Evolutionary conservation across 345 rosid genomes (phyloP).

Genomic region (Moricandia arvensis): DNA sequence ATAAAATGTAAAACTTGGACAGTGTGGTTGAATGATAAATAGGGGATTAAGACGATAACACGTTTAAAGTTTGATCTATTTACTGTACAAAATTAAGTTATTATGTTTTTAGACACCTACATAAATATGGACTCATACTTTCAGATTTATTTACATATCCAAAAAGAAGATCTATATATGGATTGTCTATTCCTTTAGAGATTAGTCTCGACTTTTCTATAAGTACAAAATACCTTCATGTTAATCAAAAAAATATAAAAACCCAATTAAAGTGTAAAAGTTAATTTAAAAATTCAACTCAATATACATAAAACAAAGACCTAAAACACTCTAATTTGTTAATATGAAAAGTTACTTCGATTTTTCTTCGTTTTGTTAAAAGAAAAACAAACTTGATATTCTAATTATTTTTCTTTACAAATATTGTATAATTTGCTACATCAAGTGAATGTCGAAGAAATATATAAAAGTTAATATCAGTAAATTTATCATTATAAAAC

Average conservation of each 20-base stretch:
- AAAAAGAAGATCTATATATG: too few species aligned
- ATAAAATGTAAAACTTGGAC: not conserved
- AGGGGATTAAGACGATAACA: too few species aligned
- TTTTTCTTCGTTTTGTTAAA: not conserved
- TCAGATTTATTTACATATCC: too few species aligned
- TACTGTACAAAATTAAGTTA: too few species aligned
- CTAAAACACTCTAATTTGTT: not conserved
- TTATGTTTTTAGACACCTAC: too few species aligned
- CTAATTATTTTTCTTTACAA: not conserved
- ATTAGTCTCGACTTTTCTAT: too few species aligned
- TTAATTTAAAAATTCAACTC: not conserved
- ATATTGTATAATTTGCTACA: not conserved
- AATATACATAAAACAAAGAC: not conserved
- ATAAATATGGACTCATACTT: too few species aligned
- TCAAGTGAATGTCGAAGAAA: not conserved
- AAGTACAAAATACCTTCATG: too few species aligned
- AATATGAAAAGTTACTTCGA: not conserved
- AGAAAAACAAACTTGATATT: not conserved
- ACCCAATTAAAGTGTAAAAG: not conserved
- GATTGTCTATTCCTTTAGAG: too few species aligned
- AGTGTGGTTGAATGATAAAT: too few species aligned
- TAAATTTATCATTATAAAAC: not conserved
- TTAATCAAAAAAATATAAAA: too few species aligned
- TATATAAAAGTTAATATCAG: not conserved
- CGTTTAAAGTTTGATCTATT: too few species aligned